phyloP scores from a whole-genome alignment of 2,329 filamentous ascomycete genomes.

The Alternaria rosae region DNA sequence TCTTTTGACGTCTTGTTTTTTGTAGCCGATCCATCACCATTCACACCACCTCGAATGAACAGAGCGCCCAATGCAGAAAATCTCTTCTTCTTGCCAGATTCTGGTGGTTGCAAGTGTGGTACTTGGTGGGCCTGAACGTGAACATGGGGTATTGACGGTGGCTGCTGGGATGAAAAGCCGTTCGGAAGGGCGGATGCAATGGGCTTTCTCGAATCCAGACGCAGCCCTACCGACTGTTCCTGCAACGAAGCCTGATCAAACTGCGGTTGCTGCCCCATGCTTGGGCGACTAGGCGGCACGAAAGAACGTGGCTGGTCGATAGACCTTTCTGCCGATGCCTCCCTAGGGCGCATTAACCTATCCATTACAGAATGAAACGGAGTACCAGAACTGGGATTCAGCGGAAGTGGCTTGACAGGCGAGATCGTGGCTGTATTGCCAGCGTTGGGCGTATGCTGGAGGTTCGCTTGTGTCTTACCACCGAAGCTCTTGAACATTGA shows the following conservation, averaged over 20 bases:
- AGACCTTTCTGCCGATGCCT: slow-evolving; percentile 24
- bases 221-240: slow-evolving; percentile 39
- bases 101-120: slow-evolving; percentile 24
- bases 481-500: slow-evolving; percentile 57
- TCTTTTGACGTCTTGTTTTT: slow-evolving; percentile 50
- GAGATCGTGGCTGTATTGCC: slow-evolving; percentile 4
- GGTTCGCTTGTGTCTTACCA: slow-evolving; percentile 29
- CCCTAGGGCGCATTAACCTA: slow-evolving; percentile 29
- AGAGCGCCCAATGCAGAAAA: slow-evolving; percentile 56
- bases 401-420: slow-evolving; percentile 1
- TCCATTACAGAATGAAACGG: slow-evolving; percentile 37
- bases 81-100: slow-evolving; percentile 52
- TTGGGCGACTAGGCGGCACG: slow-evolving; percentile 28
- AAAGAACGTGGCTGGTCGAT: slow-evolving; percentile 24
- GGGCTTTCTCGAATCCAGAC: slow-evolving; percentile 38
- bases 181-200: slow-evolving; percentile 29
- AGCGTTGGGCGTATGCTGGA: slow-evolving; percentile 13
- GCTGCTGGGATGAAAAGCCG: slow-evolving; percentile 33
- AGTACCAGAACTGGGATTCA: slow-evolving; percentile 22
- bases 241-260: slow-evolving; percentile 40
- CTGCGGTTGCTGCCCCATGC: slow-evolving; percentile 39
- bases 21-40: slow-evolving; percentile 28
- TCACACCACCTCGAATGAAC: slow-evolving; percentile 51
- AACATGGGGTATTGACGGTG: slow-evolving; percentile 11
- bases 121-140: slow-evolving; percentile 23